Conservation (phyloP, 2,329 filamentous ascomycete genomes). For the Aureobasidium sp. region DNA sequence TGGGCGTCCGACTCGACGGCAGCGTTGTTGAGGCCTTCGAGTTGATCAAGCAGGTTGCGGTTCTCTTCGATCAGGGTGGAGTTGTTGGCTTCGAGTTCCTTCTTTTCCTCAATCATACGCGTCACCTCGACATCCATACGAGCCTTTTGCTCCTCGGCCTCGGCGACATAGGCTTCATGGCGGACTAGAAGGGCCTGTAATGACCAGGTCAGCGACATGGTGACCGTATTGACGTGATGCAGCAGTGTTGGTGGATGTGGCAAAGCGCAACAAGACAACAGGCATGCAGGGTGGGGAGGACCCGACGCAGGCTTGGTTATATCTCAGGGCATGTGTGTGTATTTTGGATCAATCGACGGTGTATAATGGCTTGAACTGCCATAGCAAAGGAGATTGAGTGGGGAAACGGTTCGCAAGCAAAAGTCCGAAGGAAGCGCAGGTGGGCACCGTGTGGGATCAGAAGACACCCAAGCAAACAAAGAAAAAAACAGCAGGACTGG, state of each 20-base stretch:
- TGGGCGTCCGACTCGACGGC: conserved; percentile 71
- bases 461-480: neutral
- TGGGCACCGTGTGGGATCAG: neutral
- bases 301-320: conserved; percentile 10
- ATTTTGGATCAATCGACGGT: conserved; percentile 14
- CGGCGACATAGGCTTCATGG: conserved; percentile 89
- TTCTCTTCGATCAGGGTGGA: conserved; percentile 75
- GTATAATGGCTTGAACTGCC: conserved; percentile 12
- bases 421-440: neutral
- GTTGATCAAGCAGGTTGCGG: conserved; percentile 65
- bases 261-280: neutral
- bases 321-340: conserved; percentile 13
- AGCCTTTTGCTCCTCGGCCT: conserved; percentile 76
- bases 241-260: neutral
- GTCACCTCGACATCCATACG: conserved; percentile 66
- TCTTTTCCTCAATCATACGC: conserved; percentile 63
- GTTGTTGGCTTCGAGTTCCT: conserved; percentile 60
- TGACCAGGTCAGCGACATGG: conserved; percentile 59
- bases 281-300: conserved; percentile 2
- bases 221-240: conserved; percentile 17
- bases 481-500: neutral
- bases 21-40: conserved; percentile 74
- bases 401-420: neutral
- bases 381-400: conserved; percentile 12
- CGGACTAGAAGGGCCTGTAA: conserved; percentile 80